Conservation (phyloP, 2,329 filamentous ascomycete species). For the Botrytis elliptica region DNA sequence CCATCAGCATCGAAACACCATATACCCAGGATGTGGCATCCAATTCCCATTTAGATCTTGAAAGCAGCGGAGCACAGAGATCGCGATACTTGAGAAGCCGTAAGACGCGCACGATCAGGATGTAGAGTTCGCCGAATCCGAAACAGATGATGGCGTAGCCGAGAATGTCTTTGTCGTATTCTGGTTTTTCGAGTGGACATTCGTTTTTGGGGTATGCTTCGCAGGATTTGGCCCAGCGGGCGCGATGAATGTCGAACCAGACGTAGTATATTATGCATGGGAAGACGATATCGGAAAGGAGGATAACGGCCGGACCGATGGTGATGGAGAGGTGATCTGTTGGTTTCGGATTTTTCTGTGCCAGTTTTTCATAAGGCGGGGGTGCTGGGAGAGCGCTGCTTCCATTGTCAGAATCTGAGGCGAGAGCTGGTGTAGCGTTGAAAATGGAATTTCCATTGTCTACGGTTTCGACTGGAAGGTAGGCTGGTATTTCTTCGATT, state of each 20-base stretch:
- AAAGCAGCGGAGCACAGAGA: constrained; percentile 29
- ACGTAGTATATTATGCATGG: constrained; percentile 32
- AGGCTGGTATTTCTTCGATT: not conserved
- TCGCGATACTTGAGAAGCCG: constrained; percentile 26
- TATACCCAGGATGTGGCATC: constrained; percentile 33
- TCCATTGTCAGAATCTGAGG: constrained; percentile 2
- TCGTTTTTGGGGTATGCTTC: constrained; percentile 13
- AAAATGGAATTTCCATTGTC: constrained; percentile 11
- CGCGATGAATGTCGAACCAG: constrained; percentile 20
- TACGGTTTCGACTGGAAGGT: not conserved
- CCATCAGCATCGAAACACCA: constrained; percentile 29
- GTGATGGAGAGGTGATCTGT: constrained; percentile 32
- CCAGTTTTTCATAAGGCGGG: constrained; percentile 29
- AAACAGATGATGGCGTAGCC: constrained; percentile 30
- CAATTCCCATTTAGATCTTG: constrained; percentile 29
- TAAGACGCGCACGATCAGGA: constrained; percentile 25
- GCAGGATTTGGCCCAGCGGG: constrained; percentile 25
- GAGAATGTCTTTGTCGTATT: constrained; percentile 29
- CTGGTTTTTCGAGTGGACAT: constrained; percentile 25
- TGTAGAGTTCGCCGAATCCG: constrained; percentile 30
- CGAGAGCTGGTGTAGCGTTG: not conserved
- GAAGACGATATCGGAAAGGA: constrained; percentile 30
- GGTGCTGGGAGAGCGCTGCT: not conserved
- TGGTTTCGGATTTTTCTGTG: constrained; percentile 29
- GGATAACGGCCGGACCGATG: constrained; percentile 29